Evolutionary conservation across 805 yeast species (phyloP).

Genomic region (Candida gorgasii): DNA sequence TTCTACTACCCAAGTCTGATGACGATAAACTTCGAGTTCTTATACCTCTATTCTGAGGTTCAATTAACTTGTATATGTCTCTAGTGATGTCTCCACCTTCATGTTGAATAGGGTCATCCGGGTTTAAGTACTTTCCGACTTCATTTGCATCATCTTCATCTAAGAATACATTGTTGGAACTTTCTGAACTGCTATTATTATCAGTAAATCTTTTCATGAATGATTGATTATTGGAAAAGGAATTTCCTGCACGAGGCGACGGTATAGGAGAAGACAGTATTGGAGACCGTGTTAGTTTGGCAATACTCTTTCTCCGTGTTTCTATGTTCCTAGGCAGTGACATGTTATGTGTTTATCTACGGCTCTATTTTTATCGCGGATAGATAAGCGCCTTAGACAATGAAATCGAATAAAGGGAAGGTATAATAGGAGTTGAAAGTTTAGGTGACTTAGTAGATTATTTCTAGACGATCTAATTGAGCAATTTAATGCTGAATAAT

Average conservation of each 20-base stretch:
- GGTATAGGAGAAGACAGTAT: conserved; percentile 23
- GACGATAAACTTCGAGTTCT: conserved; percentile 27
- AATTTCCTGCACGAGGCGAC: conserved; percentile 18
- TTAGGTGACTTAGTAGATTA: neutral
- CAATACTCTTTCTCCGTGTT: conserved; percentile 26
- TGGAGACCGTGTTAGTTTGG: conserved; percentile 32
- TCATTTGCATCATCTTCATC: conserved; percentile 11
- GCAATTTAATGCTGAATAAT: no score
- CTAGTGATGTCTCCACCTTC: conserved; percentile 57
- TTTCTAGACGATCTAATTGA: no score
- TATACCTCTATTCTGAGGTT: conserved; percentile 12
- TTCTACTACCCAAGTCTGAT: conserved; percentile 34
- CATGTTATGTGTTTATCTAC: conserved; percentile 9
- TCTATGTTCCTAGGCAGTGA: conserved; percentile 20
- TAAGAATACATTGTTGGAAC: conserved; percentile 13
- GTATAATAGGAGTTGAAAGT: neutral
- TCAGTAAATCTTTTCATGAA: conserved; percentile 20
- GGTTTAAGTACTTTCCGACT: conserved; percentile 13
- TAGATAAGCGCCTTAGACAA: conserved; percentile 1
- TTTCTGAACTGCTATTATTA: conserved; percentile 11
- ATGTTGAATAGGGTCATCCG: conserved; percentile 28
- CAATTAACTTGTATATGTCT: conserved; percentile 40
- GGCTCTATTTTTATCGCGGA: neutral
- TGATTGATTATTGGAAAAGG: conserved; percentile 17
- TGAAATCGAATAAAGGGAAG: neutral